Evolutionary conservation across 2,329 filamentous ascomycete genomes (phyloP).

Genomic region (Claviceps pazoutovae): DNA sequence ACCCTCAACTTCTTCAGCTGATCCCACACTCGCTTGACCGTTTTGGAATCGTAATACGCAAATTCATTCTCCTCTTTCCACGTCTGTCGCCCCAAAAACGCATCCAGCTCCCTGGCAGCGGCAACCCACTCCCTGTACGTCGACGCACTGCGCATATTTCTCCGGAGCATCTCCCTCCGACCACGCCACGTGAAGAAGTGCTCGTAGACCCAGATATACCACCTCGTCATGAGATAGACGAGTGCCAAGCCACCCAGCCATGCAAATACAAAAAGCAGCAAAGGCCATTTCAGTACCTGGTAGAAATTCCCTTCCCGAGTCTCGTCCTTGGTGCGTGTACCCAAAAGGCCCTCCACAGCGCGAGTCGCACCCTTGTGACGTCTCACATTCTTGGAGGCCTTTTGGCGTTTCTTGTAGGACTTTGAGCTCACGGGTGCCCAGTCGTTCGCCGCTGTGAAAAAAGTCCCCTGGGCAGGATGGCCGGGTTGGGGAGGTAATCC

Average conservation of each 20-base stretch:
- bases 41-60: conserved; percentile 79
- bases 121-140: conserved; percentile 75
- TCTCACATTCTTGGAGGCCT: conserved; percentile 19
- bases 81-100: conserved; percentile 61
- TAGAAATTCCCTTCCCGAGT: conserved; percentile 91
- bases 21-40: conserved; percentile 60
- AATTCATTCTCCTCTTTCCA: conserved; percentile 71
- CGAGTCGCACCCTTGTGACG: conserved; percentile 23
- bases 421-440: conserved; percentile 81
- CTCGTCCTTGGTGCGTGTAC: conserved; percentile 65
- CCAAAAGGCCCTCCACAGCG: conserved; percentile 26
- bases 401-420: conserved; percentile 30
- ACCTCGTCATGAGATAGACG: conserved; percentile 64
- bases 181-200: conserved; percentile 85
- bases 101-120: conserved; percentile 67
- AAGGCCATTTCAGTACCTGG: conserved; percentile 77
- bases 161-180: conserved; percentile 54
- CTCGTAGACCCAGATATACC: conserved; percentile 90
- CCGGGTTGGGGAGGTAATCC: conserved; percentile 15
- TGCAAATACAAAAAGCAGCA: conserved; percentile 63
- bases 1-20: conserved; percentile 56
- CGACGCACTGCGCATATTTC: conserved; percentile 54
- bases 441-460: conserved; percentile 86
- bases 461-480: conserved; percentile 29
- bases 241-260: conserved; percentile 64